Conservation (phyloP, 495 filamentous ascomycete genomes). For the Ramalina intermedia region DNA sequence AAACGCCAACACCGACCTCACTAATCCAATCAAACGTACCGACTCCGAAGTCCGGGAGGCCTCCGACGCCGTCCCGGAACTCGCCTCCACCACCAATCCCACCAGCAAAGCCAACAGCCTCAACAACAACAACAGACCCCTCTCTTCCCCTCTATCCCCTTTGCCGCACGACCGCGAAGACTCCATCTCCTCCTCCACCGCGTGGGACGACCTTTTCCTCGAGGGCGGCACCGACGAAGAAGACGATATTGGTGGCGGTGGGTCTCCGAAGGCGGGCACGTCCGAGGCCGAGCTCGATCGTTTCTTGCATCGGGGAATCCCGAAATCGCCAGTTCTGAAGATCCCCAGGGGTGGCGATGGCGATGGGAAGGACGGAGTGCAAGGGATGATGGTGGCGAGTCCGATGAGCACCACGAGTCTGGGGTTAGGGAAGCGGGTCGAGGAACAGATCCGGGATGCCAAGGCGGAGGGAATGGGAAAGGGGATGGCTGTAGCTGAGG, state of each 20-base stretch:
- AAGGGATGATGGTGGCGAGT: not conserved
- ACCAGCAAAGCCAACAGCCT: not conserved
- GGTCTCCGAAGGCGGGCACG: conserved; percentile 1
- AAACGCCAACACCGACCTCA: too few species aligned
- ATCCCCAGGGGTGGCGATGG: not conserved
- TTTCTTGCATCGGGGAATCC: conserved; percentile 5
- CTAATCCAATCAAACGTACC: not conserved
- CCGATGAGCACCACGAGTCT: conserved; percentile 6
- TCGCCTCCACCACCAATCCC: not conserved
- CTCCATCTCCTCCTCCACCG: conserved; percentile 14
- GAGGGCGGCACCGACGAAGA: conserved; percentile 20
- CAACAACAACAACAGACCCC: not conserved
- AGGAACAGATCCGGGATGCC: conserved; percentile 9
- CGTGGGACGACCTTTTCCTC: conserved; percentile 27
- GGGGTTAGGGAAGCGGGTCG: conserved; percentile 11
- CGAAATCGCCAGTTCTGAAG: conserved; percentile 1
- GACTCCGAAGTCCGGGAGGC: conserved; percentile 14
- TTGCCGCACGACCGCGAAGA: conserved; percentile 13
- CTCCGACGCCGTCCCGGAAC: conserved; percentile 12
- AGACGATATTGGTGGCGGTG: not conserved
- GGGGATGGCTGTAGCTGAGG: conserved; percentile 3
- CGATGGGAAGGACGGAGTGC: not conserved
- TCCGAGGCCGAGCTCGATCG: conserved; percentile 12
- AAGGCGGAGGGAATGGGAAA: not conserved
- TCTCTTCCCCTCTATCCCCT: conserved; percentile 3